Base-by-base conservation (phyloP, 2,329 filamentous ascomycete species). In the Cercospora berteroae region DNA sequence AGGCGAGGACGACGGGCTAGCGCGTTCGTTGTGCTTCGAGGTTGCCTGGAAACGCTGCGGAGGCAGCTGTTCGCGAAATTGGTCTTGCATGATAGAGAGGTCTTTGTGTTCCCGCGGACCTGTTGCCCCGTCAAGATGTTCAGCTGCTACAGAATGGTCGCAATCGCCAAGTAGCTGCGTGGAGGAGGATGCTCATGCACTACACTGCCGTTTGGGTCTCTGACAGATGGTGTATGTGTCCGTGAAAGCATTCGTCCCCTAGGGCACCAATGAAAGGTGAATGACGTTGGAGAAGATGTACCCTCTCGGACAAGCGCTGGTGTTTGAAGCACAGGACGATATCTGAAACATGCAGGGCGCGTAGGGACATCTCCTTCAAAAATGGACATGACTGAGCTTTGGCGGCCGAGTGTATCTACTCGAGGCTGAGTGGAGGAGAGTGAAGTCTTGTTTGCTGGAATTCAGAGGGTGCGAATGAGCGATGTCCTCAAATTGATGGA, bases 331-430 rank as follows among this genome's bases (percentile, higher is more conserved):
- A 33, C 29, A 57, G 23, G 25, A 18, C 16, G 13, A n/a, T 10
- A 33, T 57, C 25, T 57, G 52, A 57, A 57, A 57, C 52, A 57
- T 57, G 52, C 52, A 57, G 25, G 29, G 52, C 52, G 52, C 52
- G 52, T 57, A 57, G 52, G 6, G 6, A n/a, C 23, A 27, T 9
- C 13, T n/a, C 25, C 25, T 13, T n/a, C 10, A 16, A 31, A n/a
- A 57, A 20, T n/a, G 25, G 52, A 33, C 52, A 33, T 29, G 25
- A 33, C 52, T 27, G 25, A 33, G n/a, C 29, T 31, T n/a, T 18
- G 52, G 12, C 23, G 4, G 13, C 52, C 52, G 52, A 31, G 13
- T 25, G 44, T 9, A 25, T 50, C 44, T 12, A 50, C 44, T 23
- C 44, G 44, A 16, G 18, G 18, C 10, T 23, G 18, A 5, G 25